Conservation (phyloP, 2,329 filamentous ascomycete genomes). For the Cladophialophora exuberans region DNA sequence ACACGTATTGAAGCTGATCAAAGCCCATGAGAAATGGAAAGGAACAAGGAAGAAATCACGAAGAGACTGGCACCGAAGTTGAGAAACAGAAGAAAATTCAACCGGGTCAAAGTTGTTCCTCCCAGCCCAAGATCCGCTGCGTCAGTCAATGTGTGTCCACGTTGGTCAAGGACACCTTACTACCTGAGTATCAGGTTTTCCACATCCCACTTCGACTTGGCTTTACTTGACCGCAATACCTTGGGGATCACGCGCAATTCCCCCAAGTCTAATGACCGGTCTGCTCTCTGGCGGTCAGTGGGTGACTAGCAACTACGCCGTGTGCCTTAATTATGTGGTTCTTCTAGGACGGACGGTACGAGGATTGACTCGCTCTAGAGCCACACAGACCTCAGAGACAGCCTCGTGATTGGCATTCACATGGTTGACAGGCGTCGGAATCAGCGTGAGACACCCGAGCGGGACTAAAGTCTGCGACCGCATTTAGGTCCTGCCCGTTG, state of each 20-base stretch:
- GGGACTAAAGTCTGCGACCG: slow-evolving; percentile 1
- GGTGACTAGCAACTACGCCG: background rate
- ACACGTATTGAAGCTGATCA: background rate
- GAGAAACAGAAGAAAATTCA: background rate
- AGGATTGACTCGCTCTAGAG: background rate
- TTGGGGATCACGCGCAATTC: too few relatives aligned
- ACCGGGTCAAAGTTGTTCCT: background rate
- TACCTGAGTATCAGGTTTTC: background rate
- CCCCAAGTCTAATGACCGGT: too few relatives aligned
- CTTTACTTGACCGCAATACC: too few relatives aligned
- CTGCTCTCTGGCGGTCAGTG: too few relatives aligned
- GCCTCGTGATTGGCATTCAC: slow-evolving; percentile 30
- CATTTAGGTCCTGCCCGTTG: background rate
- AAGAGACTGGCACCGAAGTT: background rate
- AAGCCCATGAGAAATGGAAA: background rate
- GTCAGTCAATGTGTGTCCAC: background rate
- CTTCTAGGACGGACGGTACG: background rate
- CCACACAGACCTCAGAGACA: slow-evolving; percentile 21
- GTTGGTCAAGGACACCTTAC: background rate
- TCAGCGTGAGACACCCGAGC: slow-evolving; percentile 18
- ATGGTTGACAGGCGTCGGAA: slow-evolving; percentile 30
- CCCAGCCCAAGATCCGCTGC: background rate
- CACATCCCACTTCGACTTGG: too few relatives aligned
- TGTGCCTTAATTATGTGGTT: background rate
- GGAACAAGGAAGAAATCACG: background rate